These are phyloP conservation scores for Acacia melanoxylon DNA, from an alignment of 306 rosid species.

Conservation along the genomic window DNA sequence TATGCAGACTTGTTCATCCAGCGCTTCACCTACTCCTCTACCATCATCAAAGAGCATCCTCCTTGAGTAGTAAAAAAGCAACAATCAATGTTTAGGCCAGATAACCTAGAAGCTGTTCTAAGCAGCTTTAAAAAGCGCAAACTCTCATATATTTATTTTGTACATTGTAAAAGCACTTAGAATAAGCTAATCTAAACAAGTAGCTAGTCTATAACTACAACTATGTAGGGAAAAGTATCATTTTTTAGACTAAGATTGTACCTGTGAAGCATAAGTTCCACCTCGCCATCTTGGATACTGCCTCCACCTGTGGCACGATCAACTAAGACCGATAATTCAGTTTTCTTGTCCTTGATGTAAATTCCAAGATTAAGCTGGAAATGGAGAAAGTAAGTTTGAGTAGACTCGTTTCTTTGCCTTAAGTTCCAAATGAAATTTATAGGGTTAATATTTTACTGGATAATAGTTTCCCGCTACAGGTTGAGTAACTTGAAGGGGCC, in stretches of 20 bases:
- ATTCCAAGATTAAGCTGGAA: conserved; percentile 87
- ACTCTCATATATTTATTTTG: no score
- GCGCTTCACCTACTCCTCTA: conserved; percentile 81
- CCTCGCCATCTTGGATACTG: conserved; percentile 78
- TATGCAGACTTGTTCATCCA: conserved; percentile 73
- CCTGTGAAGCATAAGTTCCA: conserved; percentile 96
- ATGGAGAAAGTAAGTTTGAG: conserved; percentile 1
- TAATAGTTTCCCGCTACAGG: conserved; percentile 93
- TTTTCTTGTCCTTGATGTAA: conserved; percentile 58
- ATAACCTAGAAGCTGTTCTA: neutral
- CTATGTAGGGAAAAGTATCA: neutral
- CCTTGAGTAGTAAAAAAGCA: conserved; percentile 43
- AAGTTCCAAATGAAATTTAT: neutral
- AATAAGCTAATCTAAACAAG: no score
- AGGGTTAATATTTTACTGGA: conserved; percentile 58
- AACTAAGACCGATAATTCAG: conserved; percentile 81
- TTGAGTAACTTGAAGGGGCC: conserved; percentile 77
- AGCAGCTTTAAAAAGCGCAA: no score
- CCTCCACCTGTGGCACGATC: conserved; percentile 91
- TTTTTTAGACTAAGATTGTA: conserved; percentile 5
- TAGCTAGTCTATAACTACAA: neutral
- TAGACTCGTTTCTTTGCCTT: neutral
- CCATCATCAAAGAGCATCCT: conserved; percentile 59
- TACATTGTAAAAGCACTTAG: no score
- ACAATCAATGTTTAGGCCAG: conserved; percentile 9